phyloP scores from a whole-genome alignment of 2,329 filamentous ascomycete species.

The Ophiostoma pallidulum region DNA sequence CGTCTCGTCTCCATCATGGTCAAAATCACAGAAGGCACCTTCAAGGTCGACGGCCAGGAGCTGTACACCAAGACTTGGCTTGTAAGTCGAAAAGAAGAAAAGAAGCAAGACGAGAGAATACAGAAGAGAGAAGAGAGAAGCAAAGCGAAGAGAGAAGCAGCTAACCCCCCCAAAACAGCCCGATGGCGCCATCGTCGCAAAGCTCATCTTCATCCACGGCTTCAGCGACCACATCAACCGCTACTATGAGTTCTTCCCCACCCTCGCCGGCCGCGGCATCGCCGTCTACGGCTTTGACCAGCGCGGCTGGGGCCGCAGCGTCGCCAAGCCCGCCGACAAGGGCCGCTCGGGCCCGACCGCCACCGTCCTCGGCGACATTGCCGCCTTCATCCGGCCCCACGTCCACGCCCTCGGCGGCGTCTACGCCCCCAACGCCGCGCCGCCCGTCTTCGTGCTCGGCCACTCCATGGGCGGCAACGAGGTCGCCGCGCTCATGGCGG shows the following conservation, averaged over 20 bases:
- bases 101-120: too few species aligned
- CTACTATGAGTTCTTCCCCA: slow-evolving; percentile 66
- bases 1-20: slow-evolving; percentile 29
- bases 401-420: too few species aligned
- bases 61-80: slow-evolving; percentile 52
- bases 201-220: slow-evolving; percentile 76
- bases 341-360: slow-evolving; percentile 67
- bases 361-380: slow-evolving; percentile 37
- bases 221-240: slow-evolving; percentile 79
- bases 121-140: too few species aligned
- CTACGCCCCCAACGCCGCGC: slow-evolving; percentile 31
- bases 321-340: slow-evolving; percentile 48
- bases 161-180: slow-evolving; percentile 33
- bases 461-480: slow-evolving; percentile 88
- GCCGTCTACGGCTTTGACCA: slow-evolving; percentile 74
- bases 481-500: slow-evolving; percentile 51
- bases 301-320: slow-evolving; percentile 76
- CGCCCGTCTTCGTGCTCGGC: slow-evolving; percentile 78
- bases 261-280: slow-evolving; percentile 61
- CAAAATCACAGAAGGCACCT: slow-evolving; percentile 39
- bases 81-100: too few species aligned
- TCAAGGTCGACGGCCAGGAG: slow-evolving; percentile 34
- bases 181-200: slow-evolving; percentile 50
- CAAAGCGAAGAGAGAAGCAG: neutral
- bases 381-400: slow-evolving; percentile 33